Base-by-base conservation (phyloP, 2,329 filamentous ascomycete genomes). In the Talaromyces sp. region DNA sequence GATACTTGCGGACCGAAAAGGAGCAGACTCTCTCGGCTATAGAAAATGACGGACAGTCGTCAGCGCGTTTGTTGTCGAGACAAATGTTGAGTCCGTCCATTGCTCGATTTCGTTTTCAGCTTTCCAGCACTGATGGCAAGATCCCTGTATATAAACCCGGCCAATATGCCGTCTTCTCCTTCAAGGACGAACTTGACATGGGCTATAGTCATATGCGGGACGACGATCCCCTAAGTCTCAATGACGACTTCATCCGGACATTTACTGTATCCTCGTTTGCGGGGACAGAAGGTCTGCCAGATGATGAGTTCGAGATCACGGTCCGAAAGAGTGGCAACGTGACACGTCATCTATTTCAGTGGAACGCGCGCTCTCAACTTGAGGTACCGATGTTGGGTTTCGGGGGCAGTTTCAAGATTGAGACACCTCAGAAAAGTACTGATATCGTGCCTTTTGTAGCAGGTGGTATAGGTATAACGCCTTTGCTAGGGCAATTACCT, bases 151-250 rank as follows among this genome's bases (percentile, higher is more conserved):
- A 90, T 84, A 79, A 75, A 25, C 80, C 90, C 0, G 92, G 91
- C 0, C 90, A 96, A 70, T 91, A 95, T 75, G 84, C 90, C 18
- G 92, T 90, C 1, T 75, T 96, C 2, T 87, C 90, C 64, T 92
- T 96, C 69, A 80, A 82, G 12, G 73, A 80, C 0, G 87, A 93
- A 68, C 78, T 96, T 1, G 86, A 89, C 66, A 74, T 81, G 11
- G 92, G 92, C 0, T 96, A 92, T 74, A 85, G 83, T 56, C 92
- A 96, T 72, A 96, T 96, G 92, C 81, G 86, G 2, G 88, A 96
- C 66, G 86, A 89, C 63, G 91, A 96, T 67, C 92, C 92, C 5
- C 82, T 83, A 66, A 90, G 86, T 68, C 73, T 96, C 16, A 96
- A 96, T 69, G 92, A 96, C 71, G 91, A 96, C 71, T 93, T 86